Percentiles rank a stretch among this genome's conserved stretches.
These are phyloP conservation scores for Lagenidium sp. DNA, from an alignment of 352 stramenopile genomes.

Conservation along the genomic window DNA sequence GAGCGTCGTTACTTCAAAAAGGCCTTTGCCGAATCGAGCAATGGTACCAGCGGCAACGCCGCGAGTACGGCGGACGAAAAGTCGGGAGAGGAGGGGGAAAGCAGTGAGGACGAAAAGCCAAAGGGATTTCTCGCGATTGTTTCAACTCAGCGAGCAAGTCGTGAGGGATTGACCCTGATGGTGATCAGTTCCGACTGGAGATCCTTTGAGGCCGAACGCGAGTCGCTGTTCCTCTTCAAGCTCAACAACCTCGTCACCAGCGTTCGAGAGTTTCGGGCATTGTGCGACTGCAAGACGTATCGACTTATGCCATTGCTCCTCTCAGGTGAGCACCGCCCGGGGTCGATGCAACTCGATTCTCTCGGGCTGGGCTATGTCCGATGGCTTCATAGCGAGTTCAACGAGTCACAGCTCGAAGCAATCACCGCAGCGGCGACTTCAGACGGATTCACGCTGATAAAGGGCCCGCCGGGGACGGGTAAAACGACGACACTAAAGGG, in stretches of 20 bases:
- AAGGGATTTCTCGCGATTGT: conserved; percentile 67
- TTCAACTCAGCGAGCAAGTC: conserved; percentile 47
- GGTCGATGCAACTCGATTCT: conserved; percentile 74
- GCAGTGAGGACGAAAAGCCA: conserved; percentile 3
- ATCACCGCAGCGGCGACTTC: conserved; percentile 84
- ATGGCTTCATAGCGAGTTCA: conserved; percentile 77
- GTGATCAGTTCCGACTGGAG: conserved; percentile 46
- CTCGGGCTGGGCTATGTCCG: conserved; percentile 73
- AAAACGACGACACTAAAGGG: conserved; percentile 92
- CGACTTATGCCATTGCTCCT: conserved; percentile 66
- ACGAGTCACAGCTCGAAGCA: conserved; percentile 86
- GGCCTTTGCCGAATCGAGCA: conserved; percentile 14
- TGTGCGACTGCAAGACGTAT: conserved; percentile 79
- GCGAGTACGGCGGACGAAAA: neutral
- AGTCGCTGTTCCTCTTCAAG: conserved; percentile 69
- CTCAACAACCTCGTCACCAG: conserved; percentile 86
- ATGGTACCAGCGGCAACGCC: neutral
- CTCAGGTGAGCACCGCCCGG: conserved; percentile 53
- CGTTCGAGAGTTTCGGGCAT: conserved; percentile 77
- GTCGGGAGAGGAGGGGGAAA: neutral
- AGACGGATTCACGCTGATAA: conserved; percentile 89
- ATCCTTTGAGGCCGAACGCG: conserved; percentile 28
- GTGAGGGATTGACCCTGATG: conserved; percentile 65
- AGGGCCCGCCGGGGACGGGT: conserved; percentile 83
- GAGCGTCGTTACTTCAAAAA: conserved; percentile 38